Percentiles rank a stretch among this genome's conserved stretches.
Evolutionary conservation across 2,329 filamentous ascomycete species (phyloP).

Genomic region (Sporothrix pseudoabietina): DNA sequence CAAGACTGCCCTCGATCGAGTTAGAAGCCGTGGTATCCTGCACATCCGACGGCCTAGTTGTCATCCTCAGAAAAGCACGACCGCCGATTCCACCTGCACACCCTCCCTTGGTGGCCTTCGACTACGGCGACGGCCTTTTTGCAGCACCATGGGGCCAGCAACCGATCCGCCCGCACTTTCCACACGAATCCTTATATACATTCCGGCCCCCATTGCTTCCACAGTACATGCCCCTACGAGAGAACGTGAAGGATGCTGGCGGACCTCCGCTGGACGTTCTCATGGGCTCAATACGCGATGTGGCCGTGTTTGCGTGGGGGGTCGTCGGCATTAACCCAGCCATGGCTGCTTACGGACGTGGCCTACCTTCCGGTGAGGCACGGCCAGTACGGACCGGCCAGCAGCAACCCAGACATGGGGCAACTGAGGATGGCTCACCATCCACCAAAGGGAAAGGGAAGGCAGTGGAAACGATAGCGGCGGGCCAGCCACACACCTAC

Average conservation of each 20-base stretch:
- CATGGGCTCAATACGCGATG: conserved; percentile 79
- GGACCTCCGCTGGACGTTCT: conserved; percentile 64
- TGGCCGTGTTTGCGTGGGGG: conserved; percentile 86
- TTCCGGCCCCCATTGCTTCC: conserved; percentile 49
- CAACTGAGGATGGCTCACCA: background rate
- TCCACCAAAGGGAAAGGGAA: background rate
- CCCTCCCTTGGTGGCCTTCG: conserved; percentile 51
- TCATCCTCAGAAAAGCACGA: conserved; percentile 73
- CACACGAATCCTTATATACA: conserved; percentile 48
- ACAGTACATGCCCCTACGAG: conserved; percentile 50
- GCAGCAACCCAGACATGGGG: background rate
- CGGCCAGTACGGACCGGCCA: conserved; percentile 50
- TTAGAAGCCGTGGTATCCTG: conserved; percentile 90
- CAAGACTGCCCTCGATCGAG: conserved; percentile 58
- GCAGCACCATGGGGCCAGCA: conserved; percentile 78
- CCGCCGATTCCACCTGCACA: conserved; percentile 65
- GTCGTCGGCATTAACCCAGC: conserved; percentile 78
- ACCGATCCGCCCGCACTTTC: conserved; percentile 57
- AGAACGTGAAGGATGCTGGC: conserved; percentile 50
- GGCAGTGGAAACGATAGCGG: background rate
- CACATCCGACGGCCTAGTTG: conserved; percentile 83
- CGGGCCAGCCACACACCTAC: background rate
- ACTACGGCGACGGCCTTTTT: conserved; percentile 66
- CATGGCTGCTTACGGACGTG: conserved; percentile 64
- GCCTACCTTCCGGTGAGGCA: conserved; percentile 64